A percentile compares a stretch with the other conserved stretches of the same genome.
phyloP scores from a whole-genome alignment of 176 grass and related monocot genomes.

The Thinopyrum elongatum region DNA sequence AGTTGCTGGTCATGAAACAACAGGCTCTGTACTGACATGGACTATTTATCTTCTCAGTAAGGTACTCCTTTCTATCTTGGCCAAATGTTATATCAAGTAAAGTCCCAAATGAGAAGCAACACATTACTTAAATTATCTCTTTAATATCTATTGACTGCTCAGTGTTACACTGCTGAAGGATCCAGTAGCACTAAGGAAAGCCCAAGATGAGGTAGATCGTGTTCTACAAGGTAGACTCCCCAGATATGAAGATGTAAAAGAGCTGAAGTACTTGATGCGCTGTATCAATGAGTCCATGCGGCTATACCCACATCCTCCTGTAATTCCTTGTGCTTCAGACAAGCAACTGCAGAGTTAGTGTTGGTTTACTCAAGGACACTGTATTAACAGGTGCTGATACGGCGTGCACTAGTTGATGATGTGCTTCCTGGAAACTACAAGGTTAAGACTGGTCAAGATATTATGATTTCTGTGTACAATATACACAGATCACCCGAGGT shows the following conservation, averaged over 20 bases:
- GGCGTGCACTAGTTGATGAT: constrained; percentile 81
- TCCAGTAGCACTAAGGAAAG: constrained; percentile 61
- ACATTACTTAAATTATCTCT: constrained; percentile 45
- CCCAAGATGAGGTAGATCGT: constrained; percentile 83
- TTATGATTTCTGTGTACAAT: constrained; percentile 99
- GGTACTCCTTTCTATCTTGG: constrained; percentile 49
- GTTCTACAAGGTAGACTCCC: constrained; percentile 94
- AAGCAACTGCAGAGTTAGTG: constrained; percentile 22
- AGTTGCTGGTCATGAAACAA: constrained; percentile 99
- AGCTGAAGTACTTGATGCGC: constrained; percentile 97
- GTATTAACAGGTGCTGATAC: constrained; percentile 73
- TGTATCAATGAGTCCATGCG: constrained; percentile 99
- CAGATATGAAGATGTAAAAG: constrained; percentile 97
- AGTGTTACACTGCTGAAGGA: constrained; percentile 70
- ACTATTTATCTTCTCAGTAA: constrained; percentile 96
- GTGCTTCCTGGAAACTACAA: constrained; percentile 95
- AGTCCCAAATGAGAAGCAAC: constrained; percentile 25
- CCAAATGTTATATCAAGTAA: neutral
- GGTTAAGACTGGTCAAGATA: constrained; percentile 82
- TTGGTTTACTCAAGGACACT: constrained; percentile 32
- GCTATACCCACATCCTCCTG: constrained; percentile 96
- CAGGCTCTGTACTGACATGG: constrained; percentile 97
- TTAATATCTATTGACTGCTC: constrained; percentile 65
- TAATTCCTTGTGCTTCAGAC: constrained; percentile 51
- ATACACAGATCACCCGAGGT: constrained; percentile 92